Conservation (phyloP, 78 protist genomes). For the Mantamonas sphyraenae region DNA sequence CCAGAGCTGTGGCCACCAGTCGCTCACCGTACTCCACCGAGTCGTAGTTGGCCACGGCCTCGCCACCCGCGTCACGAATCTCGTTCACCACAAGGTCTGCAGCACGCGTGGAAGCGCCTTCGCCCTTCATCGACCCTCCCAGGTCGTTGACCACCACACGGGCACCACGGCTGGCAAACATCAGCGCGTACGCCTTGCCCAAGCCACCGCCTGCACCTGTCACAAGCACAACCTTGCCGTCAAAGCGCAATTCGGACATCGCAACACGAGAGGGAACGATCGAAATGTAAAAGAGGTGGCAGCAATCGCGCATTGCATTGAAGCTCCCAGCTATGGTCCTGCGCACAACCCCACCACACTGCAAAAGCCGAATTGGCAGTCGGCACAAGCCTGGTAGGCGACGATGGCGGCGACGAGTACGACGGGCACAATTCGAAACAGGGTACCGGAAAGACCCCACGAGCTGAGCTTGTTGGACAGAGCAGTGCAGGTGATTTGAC, state of each 20-base stretch:
- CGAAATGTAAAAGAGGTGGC: no score
- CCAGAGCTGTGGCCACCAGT: conserved; percentile 57
- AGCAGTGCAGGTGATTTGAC: no score
- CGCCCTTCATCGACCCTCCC: conserved; percentile 52
- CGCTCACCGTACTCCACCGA: conserved; percentile 64
- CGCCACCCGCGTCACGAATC: conserved; percentile 58
- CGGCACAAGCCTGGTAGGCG: no score
- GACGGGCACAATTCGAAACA: no score
- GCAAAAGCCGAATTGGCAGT: no score
- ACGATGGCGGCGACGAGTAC: no score
- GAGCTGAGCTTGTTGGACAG: no score
- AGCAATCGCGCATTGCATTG: no score
- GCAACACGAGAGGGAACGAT: no score
- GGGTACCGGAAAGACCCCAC: no score
- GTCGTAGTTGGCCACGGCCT: conserved; percentile 75
- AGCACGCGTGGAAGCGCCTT: conserved; percentile 40
- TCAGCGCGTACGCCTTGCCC: conserved; percentile 43
- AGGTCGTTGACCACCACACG: conserved; percentile 74
- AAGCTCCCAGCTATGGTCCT: no score
- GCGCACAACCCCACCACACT: no score
- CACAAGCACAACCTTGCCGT: conserved; percentile 50
- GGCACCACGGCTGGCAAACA: conserved; percentile 70
- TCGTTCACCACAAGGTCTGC: conserved; percentile 74
- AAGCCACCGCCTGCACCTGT: conserved; percentile 79
- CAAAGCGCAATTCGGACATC: neutral